Base-by-base conservation (phyloP, 2,329 filamentous ascomycete genomes). In the Aspergillus tanneri region DNA sequence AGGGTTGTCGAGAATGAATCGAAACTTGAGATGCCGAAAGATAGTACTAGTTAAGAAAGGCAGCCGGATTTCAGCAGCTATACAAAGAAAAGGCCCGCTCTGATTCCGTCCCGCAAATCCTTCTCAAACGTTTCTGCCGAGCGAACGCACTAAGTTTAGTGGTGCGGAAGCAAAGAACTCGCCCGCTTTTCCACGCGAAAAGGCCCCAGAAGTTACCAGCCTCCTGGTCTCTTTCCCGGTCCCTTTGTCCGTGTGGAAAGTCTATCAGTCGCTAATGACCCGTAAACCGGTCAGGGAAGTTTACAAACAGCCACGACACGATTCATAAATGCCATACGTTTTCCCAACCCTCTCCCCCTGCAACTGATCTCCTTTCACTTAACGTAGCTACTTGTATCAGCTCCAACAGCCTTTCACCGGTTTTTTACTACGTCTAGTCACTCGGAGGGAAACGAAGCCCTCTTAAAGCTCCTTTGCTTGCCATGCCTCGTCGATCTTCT, bases 401-500 rank as follows among this genome's bases (percentile, higher is more conserved):
- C 46, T 41, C 32, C 22, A 41, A 30, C 36, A 14, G 14, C 3
- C 22, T 40, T 22, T 11, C 27, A 21, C 14, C n/a, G 12, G n/a
- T 39, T 35, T 16, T 47, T 36, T 22, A 18, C 8, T 28, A 9
- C 11, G 2, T 23, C 19, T 22, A 38, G 36, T 11, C 36, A 10
- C 18, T 11, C 18, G 21, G 36, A 24, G 24, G 25, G 25, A 16
- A 25, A 11, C 28, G 25, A 40, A 25, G 23, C 18, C n/a, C 30
- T 16, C 11, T 30, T 24, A 19, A n/a, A n/a, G 21, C 34, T 47
- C 37, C 27, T 16, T 47, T n/a, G n/a, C n/a, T 53, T 28, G 42
- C 52, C 46, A 68, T 71, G 69, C 54, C 66, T 64, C 63, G 65
- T 59, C 55, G 64, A 63, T 67, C 70, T 47, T 65, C 63, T 64